Evolutionary conservation across 352 stramenopile species (phyloP), one percentile per base, ranked within the genome.

Genomic region (Phytopythium helicoides): DNA sequence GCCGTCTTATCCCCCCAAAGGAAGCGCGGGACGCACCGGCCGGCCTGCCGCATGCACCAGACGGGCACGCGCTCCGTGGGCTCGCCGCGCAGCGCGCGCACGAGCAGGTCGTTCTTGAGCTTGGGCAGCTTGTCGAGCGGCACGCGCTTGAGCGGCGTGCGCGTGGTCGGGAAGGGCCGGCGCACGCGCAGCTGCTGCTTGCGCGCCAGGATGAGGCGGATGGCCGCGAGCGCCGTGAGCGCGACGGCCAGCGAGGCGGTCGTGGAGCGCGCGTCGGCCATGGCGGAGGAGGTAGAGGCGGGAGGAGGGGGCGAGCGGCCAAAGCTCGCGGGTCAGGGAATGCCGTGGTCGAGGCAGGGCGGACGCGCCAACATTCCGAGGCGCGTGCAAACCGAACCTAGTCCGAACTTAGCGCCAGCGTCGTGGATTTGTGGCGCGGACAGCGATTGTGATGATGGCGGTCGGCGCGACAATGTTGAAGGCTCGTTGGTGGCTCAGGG

Each of bases 21-120:
- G 5, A 33, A 33, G 28, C 5, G 5, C 5, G 28, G 28, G 5
- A 9, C 28, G 28, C 9, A 33, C 28, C 96, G 81, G 60, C 97
- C 97, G 22, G 97, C 97, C 68, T 99, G 97, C 44, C 97, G 94
- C 77, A 99, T 99, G 53, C 98, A 90, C 97, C 97, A 99, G 52
- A 98, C 86, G 12, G 96, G 96, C 42, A 94, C 87, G 23, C 86
- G 82, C 71, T 97, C 89, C 10, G 89, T 95, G 47, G 73, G 78
- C 55, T 97, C 79, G 53, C 91, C 88, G 49, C 72, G 74, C 31
- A 95, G 79, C 46, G 89, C 89, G 26, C 88, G 86, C 34, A 97
- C 56, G 41, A 97, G 63, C 38, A 96, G 58, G 58, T 96, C 87
- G 69, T 97, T 97, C 65, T 95, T 94, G 53, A 95, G 70, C 62